Evolutionary conservation across 176 grass and related monocot genomes (phyloP).

Genomic region (Carex kokanica): DNA sequence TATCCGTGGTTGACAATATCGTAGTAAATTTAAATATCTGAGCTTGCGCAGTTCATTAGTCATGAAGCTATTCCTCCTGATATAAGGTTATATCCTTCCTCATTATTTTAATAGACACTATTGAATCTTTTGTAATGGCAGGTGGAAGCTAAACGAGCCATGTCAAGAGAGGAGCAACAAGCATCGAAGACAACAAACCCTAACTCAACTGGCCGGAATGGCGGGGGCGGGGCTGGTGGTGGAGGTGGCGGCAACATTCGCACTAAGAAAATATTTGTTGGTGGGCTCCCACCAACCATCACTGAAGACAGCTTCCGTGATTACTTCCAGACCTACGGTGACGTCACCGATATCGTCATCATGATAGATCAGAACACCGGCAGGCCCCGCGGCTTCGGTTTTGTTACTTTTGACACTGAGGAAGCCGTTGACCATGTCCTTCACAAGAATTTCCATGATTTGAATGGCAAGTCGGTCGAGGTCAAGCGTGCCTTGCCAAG

Average conservation of each 20-base stretch:
- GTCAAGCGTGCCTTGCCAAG: constrained; percentile 86
- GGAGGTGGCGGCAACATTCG: constrained; percentile 25
- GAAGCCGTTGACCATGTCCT: constrained; percentile 81
- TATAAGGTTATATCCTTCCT: not conserved
- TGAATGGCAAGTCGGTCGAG: constrained; percentile 85
- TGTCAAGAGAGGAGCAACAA: constrained; percentile 96
- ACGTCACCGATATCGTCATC: constrained; percentile 77
- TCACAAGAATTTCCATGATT: constrained; percentile 93
- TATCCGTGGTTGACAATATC: not conserved
- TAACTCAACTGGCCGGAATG: constrained; percentile 38
- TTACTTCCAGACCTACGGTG: constrained; percentile 71
- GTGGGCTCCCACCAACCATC: constrained; percentile 70
- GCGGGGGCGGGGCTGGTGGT: constrained; percentile 9
- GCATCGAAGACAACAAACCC: constrained; percentile 61
- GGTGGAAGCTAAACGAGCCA: constrained; percentile 95
- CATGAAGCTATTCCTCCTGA: not conserved
- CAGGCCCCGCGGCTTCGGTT: constrained; percentile 85
- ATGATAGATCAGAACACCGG: constrained; percentile 98
- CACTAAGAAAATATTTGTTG: constrained; percentile 97
- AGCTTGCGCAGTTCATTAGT: not conserved
- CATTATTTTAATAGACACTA: not conserved
- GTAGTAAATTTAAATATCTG: not conserved
- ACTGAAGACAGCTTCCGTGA: constrained; percentile 85
- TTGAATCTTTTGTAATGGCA: constrained; percentile 32
- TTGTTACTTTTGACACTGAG: constrained; percentile 90